A percentile compares a stretch with the other conserved stretches of the same genome.
Conservation (phyloP, 257 asterid species). For the Nicotiana obtusifolia region DNA sequence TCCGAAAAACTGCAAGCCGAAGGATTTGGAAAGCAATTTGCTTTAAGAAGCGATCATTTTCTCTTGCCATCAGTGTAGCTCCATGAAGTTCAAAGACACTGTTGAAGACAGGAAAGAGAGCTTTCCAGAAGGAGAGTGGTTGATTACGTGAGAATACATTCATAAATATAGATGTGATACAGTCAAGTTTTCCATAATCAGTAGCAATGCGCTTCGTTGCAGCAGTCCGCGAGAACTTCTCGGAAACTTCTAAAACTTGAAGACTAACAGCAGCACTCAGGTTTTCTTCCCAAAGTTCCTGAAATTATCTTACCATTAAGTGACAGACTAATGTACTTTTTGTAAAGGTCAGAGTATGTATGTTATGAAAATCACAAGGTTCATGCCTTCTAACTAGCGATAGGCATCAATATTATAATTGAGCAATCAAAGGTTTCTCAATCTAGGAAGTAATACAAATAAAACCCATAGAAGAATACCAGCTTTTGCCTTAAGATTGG, state of each 20-base stretch:
- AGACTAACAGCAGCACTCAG: constrained; percentile 93
- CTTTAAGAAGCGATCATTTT: constrained; percentile 92
- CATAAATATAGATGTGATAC: constrained; percentile 84
- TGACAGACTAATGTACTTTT: background rate
- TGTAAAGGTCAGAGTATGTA: background rate
- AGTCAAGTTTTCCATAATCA: constrained; percentile 96
- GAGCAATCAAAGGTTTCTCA: background rate
- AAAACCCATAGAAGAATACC: constrained; percentile 34
- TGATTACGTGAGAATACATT: constrained; percentile 81
- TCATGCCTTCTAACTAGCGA: background rate
- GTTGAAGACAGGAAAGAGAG: constrained; percentile 81
- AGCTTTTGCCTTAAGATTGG: constrained; percentile 94
- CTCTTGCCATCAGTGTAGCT: constrained; percentile 95
- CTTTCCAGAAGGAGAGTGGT: constrained; percentile 85
- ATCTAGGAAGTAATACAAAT: background rate
- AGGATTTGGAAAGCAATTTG: constrained; percentile 96
- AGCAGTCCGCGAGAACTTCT: constrained; percentile 77
- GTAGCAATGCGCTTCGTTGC: constrained; percentile 82
- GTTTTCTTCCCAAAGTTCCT: constrained; percentile 99
- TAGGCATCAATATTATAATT: background rate
- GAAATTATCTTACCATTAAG: constrained; percentile 22
- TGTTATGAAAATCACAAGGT: background rate
- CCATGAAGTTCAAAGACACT: constrained; percentile 87
- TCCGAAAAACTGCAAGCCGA: constrained; percentile 91
- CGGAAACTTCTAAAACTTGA: constrained; percentile 80